These are phyloP conservation scores for Debaryomyces psychrophilus DNA, from an alignment of 1,139 yeast species.

Conservation along the genomic window DNA sequence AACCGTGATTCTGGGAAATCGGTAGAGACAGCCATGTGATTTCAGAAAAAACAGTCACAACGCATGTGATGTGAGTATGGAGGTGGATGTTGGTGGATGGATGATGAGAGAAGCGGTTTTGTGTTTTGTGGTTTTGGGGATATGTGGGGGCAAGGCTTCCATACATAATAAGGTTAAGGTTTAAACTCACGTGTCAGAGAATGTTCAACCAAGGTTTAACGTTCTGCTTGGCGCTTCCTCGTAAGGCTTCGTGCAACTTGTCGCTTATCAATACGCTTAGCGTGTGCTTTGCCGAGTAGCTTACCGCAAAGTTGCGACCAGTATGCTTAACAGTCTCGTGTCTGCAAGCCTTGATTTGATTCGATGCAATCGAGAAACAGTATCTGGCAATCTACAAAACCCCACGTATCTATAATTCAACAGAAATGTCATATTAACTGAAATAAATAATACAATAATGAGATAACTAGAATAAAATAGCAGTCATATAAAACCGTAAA, in stretches of 20 bases:
- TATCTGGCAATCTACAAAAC: too few relatives aligned
- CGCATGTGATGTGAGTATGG: background rate
- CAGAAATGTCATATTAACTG: slow-evolving; percentile 1
- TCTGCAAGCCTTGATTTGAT: too few relatives aligned
- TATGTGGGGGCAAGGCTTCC: background rate
- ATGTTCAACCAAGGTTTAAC: too few relatives aligned
- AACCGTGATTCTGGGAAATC: background rate
- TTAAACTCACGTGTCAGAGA: too few relatives aligned
- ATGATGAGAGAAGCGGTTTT: too few relatives aligned
- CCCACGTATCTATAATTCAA: too few relatives aligned
- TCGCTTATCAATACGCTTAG: too few relatives aligned
- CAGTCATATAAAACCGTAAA: background rate
- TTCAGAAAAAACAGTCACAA: background rate
- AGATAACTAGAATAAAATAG: background rate
- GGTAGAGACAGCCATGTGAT: background rate
- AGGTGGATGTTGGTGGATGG: background rate
- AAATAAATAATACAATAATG: slow-evolving; percentile 3
- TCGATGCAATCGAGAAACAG: too few relatives aligned
- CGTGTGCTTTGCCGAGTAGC: background rate
- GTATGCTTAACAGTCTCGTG: background rate
- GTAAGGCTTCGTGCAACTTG: too few relatives aligned
- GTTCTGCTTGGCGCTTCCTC: too few relatives aligned
- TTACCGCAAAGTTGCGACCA: background rate
- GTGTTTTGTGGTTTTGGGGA: too few relatives aligned
- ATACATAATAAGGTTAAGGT: too few relatives aligned